These are phyloP conservation scores for Penicillium sp. DNA, from an alignment of 2,329 filamentous ascomycete species.

Conservation along the genomic window DNA sequence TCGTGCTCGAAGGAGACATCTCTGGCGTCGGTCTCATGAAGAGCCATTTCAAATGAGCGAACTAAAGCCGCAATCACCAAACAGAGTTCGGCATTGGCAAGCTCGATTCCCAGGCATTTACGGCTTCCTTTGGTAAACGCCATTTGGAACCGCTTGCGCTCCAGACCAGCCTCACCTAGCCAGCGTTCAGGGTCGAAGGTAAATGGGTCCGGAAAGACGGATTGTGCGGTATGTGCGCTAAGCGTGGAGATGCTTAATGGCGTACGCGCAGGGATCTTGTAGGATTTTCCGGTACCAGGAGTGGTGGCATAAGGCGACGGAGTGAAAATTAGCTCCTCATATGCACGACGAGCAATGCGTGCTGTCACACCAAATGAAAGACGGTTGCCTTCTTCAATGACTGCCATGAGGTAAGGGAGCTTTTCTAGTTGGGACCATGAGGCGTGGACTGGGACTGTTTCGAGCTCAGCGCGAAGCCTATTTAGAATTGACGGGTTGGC, in stretches of 20 bases:
- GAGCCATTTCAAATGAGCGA: constrained; percentile 27
- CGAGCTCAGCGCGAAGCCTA: constrained; percentile 28
- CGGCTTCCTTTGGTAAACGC: constrained; percentile 45
- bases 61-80: constrained; percentile 27
- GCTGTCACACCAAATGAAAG: constrained; percentile 43
- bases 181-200: constrained; percentile 44
- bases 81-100: constrained; percentile 34
- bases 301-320: constrained; percentile 18
- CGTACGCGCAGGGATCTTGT: constrained; percentile 30
- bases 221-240: constrained; percentile 27
- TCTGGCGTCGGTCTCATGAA: constrained; percentile 26
- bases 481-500: constrained; percentile 25
- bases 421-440: constrained; percentile 32
- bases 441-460: constrained; percentile 1
- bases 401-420: constrained; percentile 43
- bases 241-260: constrained; percentile 40
- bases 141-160: constrained; percentile 43
- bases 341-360: constrained; percentile 32
- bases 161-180: constrained; percentile 31
- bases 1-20: constrained; percentile 32
- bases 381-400: constrained; percentile 35
- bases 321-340: constrained; percentile 9
- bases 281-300: constrained; percentile 15
- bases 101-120: constrained; percentile 44
- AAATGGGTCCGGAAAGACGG: constrained; percentile 38